These are phyloP conservation scores for Hamamelis virginiana DNA, from an alignment of 164 flowering plant genomes.

Conservation along the genomic window DNA sequence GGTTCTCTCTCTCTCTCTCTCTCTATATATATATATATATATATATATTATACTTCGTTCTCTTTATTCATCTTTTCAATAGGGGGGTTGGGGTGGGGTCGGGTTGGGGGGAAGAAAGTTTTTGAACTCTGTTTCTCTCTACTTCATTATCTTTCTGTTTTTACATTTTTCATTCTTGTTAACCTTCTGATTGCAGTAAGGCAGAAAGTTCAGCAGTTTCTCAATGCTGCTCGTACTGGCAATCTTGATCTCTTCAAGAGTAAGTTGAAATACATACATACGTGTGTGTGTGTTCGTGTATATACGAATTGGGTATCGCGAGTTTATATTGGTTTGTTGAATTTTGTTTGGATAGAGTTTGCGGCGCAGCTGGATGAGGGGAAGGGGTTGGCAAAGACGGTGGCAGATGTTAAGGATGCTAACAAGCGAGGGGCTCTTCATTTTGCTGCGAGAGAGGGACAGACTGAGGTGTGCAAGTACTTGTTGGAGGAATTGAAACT, in stretches of 20 bases:
- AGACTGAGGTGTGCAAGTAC: slow-evolving; percentile 86
- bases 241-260: slow-evolving; percentile 81
- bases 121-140: neutral
- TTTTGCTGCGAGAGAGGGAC: slow-evolving; percentile 93
- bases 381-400: slow-evolving; percentile 61
- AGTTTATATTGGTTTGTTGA: neutral
- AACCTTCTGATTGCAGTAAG: slow-evolving; percentile 43
- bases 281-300: neutral
- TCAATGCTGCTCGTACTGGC: slow-evolving; percentile 81
- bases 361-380: slow-evolving; percentile 74
- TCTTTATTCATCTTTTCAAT: too few species aligned
- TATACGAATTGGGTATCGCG: neutral
- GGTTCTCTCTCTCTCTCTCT: slow-evolving; percentile 28
- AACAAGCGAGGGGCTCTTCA: slow-evolving; percentile 92
- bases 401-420: slow-evolving; percentile 82
- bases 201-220: slow-evolving; percentile 73
- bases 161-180: neutral
- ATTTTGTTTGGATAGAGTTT: slow-evolving; percentile 36
- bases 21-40: slow-evolving; percentile 4
- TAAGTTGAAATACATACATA: slow-evolving; percentile 25
- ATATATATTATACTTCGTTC: neutral
- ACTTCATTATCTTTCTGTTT: neutral
- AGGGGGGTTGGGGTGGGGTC: too few species aligned
- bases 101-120: neutral
- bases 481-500: slow-evolving; percentile 80